Evolutionary conservation across 345 rosid genomes (phyloP), one percentile per base, ranked within the genome.

Genomic region (Cardiospermum halicacabum): DNA sequence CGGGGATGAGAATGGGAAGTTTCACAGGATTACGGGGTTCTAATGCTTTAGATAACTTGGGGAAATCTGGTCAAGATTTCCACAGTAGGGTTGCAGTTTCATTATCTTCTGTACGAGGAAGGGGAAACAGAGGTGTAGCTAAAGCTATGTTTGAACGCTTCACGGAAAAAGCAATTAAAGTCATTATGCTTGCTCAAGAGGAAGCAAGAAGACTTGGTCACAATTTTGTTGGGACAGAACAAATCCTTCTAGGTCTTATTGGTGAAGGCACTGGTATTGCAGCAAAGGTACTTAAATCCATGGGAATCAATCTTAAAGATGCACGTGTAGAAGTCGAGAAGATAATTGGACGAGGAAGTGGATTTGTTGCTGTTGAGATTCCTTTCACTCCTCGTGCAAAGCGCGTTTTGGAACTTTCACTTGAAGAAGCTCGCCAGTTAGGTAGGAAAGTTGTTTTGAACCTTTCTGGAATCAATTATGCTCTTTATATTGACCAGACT

Each of bases 361-460:
- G 99, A 11, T 91, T 91, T 74, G 96, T 91, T 50, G 99, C 95
- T 16, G 92, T 87, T 74, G 99, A 91, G 74, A 91, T 94, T 62
- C 99, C 97, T 7, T 94, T 94, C 75, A 94, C 99, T 61, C 97
- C 97, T 55, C 97, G 96, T 50, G 99, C 99, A 28, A 94, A 89
- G 81, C 97, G 95, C 30, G 99, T 91, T 22, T 63, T 94, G 69
- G 99, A 94, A 77, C 83, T 94, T 48, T 87, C 99, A 10, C 73
- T 91, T 50, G 97, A 94, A 74, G 97, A 94, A 80, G 99, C 99
- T 50, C 91, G 96, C 28, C 88, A 85, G 43, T 92, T 91, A 32
- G 97, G 97, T 91, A 82, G n/a, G 5, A 25, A 28, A 62, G 12
- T 2, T 15, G 63, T 66, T 56, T 42, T 13, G 11, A 47, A 18